Evolutionary conservation across 208 protist genomes (phyloP).

Genomic region (Herpetomonas samuelpessoai): DNA sequence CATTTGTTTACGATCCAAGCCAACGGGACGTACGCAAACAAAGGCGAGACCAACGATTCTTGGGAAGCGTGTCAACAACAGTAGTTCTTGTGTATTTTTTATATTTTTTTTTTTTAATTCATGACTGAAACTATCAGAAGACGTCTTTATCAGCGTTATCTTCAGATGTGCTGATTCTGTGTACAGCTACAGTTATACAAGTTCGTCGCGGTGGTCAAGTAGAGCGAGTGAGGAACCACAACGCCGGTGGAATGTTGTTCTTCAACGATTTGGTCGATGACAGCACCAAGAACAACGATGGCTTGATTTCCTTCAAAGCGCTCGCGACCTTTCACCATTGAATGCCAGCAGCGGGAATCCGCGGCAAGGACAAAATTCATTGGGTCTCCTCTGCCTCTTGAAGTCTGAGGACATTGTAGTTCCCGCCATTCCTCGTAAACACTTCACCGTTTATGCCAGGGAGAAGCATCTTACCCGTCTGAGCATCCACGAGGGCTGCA

Average conservation of each 20-base stretch:
- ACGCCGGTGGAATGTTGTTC: too few relatives aligned
- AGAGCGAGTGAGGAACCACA: background rate
- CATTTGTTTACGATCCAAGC: background rate
- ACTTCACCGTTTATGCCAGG: slow-evolving; percentile 56
- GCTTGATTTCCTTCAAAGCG: too few relatives aligned
- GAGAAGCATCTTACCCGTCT: slow-evolving; percentile 34
- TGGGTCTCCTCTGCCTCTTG: too few relatives aligned
- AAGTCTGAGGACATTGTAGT: slow-evolving; percentile 35
- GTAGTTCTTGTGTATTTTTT: background rate
- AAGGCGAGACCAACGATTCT: background rate
- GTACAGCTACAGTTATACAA: background rate
- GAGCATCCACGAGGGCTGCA: slow-evolving; percentile 28
- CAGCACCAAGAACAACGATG: too few relatives aligned
- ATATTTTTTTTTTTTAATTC: slow-evolving; percentile 10
- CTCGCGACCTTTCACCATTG: background rate
- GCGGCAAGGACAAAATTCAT: slow-evolving; percentile 1
- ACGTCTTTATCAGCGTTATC: slow-evolving; percentile 2
- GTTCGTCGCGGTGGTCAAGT: slow-evolving; percentile 1
- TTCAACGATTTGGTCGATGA: too few relatives aligned
- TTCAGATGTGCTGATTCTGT: background rate
- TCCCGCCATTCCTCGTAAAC: slow-evolving; percentile 16
- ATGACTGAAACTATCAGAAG: slow-evolving; percentile 1
- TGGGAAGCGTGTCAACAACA: background rate
- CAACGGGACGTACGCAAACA: background rate
- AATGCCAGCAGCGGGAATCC: slow-evolving; percentile 6